Conservation (phyloP, 495 filamentous ascomycete genomes). For the Daldinia caldariorum region DNA sequence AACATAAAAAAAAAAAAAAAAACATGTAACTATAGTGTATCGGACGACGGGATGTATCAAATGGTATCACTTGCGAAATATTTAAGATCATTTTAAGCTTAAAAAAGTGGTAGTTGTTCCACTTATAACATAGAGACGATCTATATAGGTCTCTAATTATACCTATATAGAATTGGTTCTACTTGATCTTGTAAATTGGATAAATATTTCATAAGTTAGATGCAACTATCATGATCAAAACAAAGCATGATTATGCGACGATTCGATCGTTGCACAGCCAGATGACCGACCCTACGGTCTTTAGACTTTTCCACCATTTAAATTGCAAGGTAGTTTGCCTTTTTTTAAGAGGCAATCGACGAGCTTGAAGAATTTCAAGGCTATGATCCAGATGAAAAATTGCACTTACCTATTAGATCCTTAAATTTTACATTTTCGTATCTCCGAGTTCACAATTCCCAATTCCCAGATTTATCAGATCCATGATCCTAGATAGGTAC, state of each 20-base stretch:
- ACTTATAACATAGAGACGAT: not conserved
- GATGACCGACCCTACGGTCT: constrained; percentile 12
- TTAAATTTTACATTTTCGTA: constrained; percentile 31
- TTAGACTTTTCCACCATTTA: constrained; percentile 35
- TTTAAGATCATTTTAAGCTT: not conserved
- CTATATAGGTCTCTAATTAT: not conserved
- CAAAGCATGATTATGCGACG: constrained; percentile 28
- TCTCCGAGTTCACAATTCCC: constrained; percentile 2
- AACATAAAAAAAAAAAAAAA: constrained; percentile 8
- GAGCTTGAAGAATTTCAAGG: constrained; percentile 8
- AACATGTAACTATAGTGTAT: constrained; percentile 20
- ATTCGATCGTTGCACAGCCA: constrained; percentile 30
- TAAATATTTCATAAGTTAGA: constrained; percentile 7
- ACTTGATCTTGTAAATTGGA: not conserved
- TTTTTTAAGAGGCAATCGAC: constrained; percentile 15
- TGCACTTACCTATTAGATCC: not conserved
- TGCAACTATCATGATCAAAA: not conserved
- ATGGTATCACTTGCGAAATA: not conserved
- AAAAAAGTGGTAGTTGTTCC: not conserved
- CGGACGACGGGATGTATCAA: not conserved
- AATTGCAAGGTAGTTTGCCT: constrained; percentile 2
- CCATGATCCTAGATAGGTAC: constrained; percentile 29
- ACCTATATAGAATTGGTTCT: not conserved
- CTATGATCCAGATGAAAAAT: constrained; percentile 10
- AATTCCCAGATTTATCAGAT: constrained; percentile 26